phyloP scores from a whole-genome alignment of 352 stramenopile genomes.

The Pythium dissimile region DNA sequence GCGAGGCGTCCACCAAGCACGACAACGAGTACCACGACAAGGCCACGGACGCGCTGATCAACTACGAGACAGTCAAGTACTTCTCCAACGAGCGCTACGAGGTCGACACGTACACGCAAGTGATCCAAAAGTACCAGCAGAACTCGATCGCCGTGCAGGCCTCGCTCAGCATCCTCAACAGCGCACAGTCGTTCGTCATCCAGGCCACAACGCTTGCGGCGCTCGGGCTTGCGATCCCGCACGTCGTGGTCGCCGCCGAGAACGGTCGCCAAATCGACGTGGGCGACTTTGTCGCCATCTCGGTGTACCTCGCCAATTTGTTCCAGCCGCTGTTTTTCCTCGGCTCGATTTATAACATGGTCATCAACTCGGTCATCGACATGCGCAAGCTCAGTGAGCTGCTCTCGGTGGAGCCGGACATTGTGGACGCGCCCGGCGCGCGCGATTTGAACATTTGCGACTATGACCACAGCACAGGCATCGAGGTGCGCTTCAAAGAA shows the following conservation, averaged over 20 bases:
- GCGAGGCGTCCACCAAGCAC: conserved; percentile 90
- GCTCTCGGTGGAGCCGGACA: conserved; percentile 93
- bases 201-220: conserved; percentile 63
- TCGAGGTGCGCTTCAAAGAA: conserved; percentile 92
- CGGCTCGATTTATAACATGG: conserved; percentile 89
- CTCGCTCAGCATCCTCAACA: conserved; percentile 94
- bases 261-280: conserved; percentile 80
- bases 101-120: conserved; percentile 86
- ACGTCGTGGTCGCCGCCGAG: conserved; percentile 53
- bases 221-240: conserved; percentile 61
- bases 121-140: conserved; percentile 93
- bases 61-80: conserved; percentile 99
- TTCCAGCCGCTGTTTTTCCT: conserved; percentile 98
- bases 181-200: conserved; percentile 88
- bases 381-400: conserved; percentile 97
- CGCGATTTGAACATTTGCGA: conserved; percentile 72
- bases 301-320: conserved; percentile 94
- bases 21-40: conserved; percentile 98
- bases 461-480: conserved; percentile 69
- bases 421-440: conserved; percentile 89
- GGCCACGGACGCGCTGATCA: conserved; percentile 95
- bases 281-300: conserved; percentile 96
- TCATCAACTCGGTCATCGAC: conserved; percentile 93
- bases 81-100: conserved; percentile 96
- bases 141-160: conserved; percentile 92